Evolutionary conservation across 2,329 filamentous ascomycete genomes (phyloP).

Genomic region (Cladosporium sp.): DNA sequence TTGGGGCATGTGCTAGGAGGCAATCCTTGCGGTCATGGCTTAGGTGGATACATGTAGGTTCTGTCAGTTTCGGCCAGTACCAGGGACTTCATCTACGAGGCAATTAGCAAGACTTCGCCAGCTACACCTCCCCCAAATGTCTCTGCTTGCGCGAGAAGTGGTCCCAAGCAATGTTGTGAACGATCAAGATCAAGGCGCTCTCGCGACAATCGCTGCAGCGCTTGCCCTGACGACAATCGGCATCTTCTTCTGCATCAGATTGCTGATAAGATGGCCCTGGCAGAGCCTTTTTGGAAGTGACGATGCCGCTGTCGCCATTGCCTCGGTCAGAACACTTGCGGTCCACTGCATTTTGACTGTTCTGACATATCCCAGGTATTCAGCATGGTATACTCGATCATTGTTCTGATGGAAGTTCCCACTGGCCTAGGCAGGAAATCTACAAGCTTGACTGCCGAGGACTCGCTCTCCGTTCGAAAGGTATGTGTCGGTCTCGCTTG

Average conservation of each 20-base stretch:
- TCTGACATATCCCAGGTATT: background rate
- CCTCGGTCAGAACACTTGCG: background rate
- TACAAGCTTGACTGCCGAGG: background rate
- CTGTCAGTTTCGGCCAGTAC: background rate
- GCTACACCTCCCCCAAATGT: background rate
- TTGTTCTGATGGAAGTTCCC: background rate
- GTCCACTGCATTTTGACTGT: background rate
- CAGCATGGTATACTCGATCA: background rate
- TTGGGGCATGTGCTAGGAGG: background rate
- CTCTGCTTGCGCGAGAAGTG: background rate
- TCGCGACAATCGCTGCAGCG: background rate
- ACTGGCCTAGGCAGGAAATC: background rate
- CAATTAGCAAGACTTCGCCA: background rate
- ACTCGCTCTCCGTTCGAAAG: background rate
- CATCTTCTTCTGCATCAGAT: slow-evolving; percentile 4
- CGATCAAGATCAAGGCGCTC: background rate
- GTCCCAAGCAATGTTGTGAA: background rate
- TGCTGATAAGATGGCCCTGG: slow-evolving; percentile 19
- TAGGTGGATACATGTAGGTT: background rate
- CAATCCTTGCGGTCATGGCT: background rate
- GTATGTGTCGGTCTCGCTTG: background rate
- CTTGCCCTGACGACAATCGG: background rate
- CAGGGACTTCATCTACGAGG: background rate
- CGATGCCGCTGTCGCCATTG: background rate
- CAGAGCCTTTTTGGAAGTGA: slow-evolving; percentile 11